phyloP scores from a whole-genome alignment of 148 eudicot species.

The Silene conica region DNA sequence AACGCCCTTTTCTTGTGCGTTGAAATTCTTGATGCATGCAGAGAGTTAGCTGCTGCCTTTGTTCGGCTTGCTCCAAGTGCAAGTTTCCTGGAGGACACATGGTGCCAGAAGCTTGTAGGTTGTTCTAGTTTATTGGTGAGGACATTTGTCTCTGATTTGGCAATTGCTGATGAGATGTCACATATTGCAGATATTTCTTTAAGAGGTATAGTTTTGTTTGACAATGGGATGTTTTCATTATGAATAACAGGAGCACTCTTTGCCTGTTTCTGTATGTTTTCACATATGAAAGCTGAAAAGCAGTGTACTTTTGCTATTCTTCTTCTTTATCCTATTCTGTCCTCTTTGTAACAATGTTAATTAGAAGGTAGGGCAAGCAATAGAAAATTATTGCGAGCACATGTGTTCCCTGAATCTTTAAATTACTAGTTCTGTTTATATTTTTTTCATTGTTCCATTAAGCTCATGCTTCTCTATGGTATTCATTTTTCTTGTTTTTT shows the following conservation, averaged over 20 bases:
- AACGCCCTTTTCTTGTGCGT: constrained; percentile 59
- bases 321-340: not conserved
- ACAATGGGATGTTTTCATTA: not conserved
- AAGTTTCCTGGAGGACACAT: constrained; percentile 40
- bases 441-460: not conserved
- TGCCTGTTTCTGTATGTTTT: too few species aligned
- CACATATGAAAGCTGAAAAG: not conserved
- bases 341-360: not conserved
- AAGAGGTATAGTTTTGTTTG: constrained; percentile 47
- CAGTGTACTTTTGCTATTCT: not conserved
- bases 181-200: constrained; percentile 34
- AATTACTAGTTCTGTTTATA: not conserved
- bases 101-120: constrained; percentile 52
- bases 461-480: not conserved
- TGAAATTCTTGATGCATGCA: constrained; percentile 70
- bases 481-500: not conserved
- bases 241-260: not conserved
- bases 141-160: constrained; percentile 37
- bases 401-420: too few species aligned
- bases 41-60: constrained; percentile 50
- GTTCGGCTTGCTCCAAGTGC: constrained; percentile 21
- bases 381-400: too few species aligned
- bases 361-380: not conserved
- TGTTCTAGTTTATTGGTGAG: constrained; percentile 42
- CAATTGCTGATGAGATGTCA: constrained; percentile 27